These are phyloP conservation scores for Tieghemostelium lacteum DNA, from an alignment of 78 protist species.

Conservation along the genomic window DNA sequence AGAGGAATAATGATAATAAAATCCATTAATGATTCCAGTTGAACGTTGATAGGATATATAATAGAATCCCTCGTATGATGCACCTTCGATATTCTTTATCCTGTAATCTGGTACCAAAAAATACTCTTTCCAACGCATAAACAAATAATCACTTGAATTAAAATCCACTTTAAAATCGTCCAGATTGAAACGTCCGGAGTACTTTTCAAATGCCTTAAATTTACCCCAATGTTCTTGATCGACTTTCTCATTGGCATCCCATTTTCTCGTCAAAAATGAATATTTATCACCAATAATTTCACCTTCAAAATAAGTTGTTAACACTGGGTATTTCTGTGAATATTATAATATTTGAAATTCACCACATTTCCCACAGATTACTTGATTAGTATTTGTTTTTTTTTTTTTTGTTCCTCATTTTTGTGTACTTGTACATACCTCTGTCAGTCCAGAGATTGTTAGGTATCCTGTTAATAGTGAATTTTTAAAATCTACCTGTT, in stretches of 20 bases:
- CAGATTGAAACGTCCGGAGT: conserved; percentile 17
- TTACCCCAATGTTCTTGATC: conserved; percentile 81
- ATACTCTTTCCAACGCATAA: conserved; percentile 89
- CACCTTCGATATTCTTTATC: conserved; percentile 77
- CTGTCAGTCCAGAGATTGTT: conserved; percentile 61
- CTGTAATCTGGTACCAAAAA: conserved; percentile 88
- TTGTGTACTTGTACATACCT: conserved; percentile 8
- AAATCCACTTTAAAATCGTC: conserved; percentile 57
- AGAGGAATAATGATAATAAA: conserved; percentile 71
- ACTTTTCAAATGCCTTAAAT: conserved; percentile 48
- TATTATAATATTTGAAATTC: background rate
- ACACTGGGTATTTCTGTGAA: conserved; percentile 68
- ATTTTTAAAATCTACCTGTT: conserved; percentile 62
- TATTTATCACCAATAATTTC: conserved; percentile 81
- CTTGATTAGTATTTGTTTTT: background rate
- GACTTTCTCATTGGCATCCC: conserved; percentile 83
- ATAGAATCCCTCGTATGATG: conserved; percentile 86
- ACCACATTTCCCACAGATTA: background rate
- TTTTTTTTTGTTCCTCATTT: background rate
- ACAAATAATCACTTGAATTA: conserved; percentile 43
- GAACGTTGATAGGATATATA: conserved; percentile 80
- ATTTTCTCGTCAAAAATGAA: conserved; percentile 80
- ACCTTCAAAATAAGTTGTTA: conserved; percentile 87
- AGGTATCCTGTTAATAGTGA: conserved; percentile 57
- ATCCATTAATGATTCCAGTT: conserved; percentile 77